Conservation (phyloP, 2,329 filamentous ascomycete genomes). For the Sporothrix luriei region DNA sequence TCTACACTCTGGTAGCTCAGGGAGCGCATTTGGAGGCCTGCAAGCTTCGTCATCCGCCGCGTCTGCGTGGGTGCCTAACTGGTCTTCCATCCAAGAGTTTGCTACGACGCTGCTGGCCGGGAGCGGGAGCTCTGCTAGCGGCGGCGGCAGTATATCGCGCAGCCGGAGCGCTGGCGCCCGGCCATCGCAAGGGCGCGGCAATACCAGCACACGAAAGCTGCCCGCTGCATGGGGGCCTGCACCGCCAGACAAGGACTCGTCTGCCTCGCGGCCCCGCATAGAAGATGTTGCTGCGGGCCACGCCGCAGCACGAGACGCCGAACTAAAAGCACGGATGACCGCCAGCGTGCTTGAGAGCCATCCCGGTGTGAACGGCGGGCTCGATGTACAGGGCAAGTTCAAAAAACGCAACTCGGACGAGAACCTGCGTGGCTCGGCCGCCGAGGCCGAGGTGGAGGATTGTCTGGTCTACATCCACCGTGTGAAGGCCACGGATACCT, state of each 20-base stretch:
- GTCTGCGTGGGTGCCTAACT: conserved; percentile 54
- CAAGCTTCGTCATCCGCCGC: conserved; percentile 46
- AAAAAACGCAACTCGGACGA: conserved; percentile 74
- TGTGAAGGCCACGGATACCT: conserved; percentile 79
- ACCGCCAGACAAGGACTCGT: conserved; percentile 44
- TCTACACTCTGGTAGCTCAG: not conserved
- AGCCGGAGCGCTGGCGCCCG: conserved; percentile 42
- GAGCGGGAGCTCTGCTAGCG: conserved; percentile 33
- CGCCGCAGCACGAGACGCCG: conserved; percentile 56
- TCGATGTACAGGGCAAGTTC: conserved; percentile 58
- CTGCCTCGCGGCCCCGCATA: conserved; percentile 43
- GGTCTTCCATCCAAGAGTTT: conserved; percentile 59
- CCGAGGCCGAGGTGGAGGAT: conserved; percentile 60
- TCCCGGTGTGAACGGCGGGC: conserved; percentile 60
- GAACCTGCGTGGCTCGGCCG: conserved; percentile 41
- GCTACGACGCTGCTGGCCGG: conserved; percentile 50
- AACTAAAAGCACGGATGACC: conserved; percentile 58
- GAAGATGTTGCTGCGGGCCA: conserved; percentile 57
- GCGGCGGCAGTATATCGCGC: conserved; percentile 41
- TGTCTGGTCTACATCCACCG: conserved; percentile 89
- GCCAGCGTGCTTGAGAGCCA: conserved; percentile 64
- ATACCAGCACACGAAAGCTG: conserved; percentile 36
- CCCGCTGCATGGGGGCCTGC: conserved; percentile 54
- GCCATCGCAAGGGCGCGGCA: conserved; percentile 34
- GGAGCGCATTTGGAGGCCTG: not conserved